Evolutionary conservation across 1,139 yeast genomes (phyloP).

Genomic region (Hemisphaericaspora lyxosophila): DNA sequence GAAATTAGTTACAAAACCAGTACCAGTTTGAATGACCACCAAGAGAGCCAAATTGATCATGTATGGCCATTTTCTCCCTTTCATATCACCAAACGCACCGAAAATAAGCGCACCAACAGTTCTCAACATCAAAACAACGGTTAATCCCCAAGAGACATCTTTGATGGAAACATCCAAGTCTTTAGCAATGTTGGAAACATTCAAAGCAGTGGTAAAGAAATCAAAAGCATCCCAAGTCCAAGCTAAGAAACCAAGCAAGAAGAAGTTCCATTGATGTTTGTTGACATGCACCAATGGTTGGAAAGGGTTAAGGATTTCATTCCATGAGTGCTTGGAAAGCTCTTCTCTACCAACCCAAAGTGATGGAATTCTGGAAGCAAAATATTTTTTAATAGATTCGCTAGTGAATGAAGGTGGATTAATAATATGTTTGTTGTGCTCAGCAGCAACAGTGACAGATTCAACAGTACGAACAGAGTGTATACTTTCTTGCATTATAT

Average conservation of each 20-base stretch:
- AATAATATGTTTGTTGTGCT: too few species aligned
- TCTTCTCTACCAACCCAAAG: constrained; percentile 31
- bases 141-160: constrained; percentile 44
- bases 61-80: constrained; percentile 37
- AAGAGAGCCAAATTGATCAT: constrained; percentile 29
- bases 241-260: constrained; percentile 33
- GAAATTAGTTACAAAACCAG: constrained; percentile 40
- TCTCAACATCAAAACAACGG: constrained; percentile 46
- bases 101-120: constrained; percentile 42
- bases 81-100: constrained; percentile 36
- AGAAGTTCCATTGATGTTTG: constrained; percentile 37
- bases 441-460: too few species aligned
- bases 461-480: too few species aligned
- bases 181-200: constrained; percentile 30
- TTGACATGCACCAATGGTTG: constrained; percentile 28
- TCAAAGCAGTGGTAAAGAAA: constrained; percentile 38
- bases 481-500: too few species aligned
- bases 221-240: constrained; percentile 50
- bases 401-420: constrained; percentile 19
- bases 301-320: constrained; percentile 35
- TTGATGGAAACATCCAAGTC: constrained; percentile 26
- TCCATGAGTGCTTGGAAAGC: constrained; percentile 22
- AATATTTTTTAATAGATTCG: constrained; percentile 23
- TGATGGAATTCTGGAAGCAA: constrained; percentile 26
- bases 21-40: constrained; percentile 38